phyloP scores from a whole-genome alignment of 352 stramenopile genomes.

The Salisapilia sapeloensis region DNA sequence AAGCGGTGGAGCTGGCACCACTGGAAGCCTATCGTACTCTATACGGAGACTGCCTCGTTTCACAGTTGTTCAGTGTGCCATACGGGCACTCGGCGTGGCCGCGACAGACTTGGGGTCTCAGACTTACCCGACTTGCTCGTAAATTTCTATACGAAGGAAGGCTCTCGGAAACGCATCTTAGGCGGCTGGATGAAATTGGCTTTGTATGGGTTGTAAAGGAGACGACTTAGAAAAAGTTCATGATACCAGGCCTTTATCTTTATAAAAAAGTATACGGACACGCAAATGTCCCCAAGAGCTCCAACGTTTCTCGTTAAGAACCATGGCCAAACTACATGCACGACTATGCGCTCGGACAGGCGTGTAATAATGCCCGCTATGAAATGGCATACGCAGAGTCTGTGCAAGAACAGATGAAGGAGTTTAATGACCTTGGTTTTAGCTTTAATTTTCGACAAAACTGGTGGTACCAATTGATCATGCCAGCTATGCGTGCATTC shows the following conservation, averaged over 20 bases:
- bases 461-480: conserved; percentile 41
- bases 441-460: conserved; percentile 38
- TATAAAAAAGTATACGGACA: too few relatives aligned
- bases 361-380: conserved; percentile 50
- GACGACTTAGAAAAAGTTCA: too few relatives aligned
- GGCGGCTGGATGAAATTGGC: too few relatives aligned
- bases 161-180: conserved; percentile 35
- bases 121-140: conserved; percentile 75
- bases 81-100: conserved; percentile 48
- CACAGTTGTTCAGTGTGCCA: conserved; percentile 84
- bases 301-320: too few relatives aligned
- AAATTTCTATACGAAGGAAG: conserved; percentile 61
- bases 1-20: conserved; percentile 40
- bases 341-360: conserved; percentile 37
- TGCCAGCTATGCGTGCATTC: conserved; percentile 73
- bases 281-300: too few relatives aligned
- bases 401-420: conserved; percentile 11
- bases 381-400: conserved; percentile 38
- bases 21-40: conserved; percentile 61
- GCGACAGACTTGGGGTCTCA: conserved; percentile 58
- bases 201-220: too few relatives aligned
- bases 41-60: conserved; percentile 83
- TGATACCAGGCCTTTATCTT: too few relatives aligned
- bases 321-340: too few relatives aligned
- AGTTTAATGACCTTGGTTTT: conserved; percentile 41